A percentile compares a stretch with the other conserved stretches of the same genome.
Evolutionary conservation across 805 yeast species (phyloP).

Genomic region (Cyberlindnera americana): DNA sequence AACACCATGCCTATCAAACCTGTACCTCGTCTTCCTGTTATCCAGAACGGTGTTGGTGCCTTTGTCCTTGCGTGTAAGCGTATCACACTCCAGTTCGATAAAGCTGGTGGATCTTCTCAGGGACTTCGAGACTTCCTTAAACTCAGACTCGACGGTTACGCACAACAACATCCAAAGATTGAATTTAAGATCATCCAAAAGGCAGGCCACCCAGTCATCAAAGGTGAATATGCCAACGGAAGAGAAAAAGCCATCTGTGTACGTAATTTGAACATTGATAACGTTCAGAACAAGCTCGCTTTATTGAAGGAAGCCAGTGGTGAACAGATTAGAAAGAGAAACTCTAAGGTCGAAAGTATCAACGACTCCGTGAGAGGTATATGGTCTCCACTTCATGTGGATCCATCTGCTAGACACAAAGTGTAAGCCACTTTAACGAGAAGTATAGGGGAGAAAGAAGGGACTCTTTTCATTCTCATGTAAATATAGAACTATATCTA

Average conservation of each 20-base stretch:
- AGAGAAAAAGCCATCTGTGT: conserved; percentile 65
- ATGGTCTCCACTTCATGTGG: conserved; percentile 94
- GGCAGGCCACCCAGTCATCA: conserved; percentile 79
- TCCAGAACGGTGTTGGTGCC: conserved; percentile 76
- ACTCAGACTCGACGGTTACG: conserved; percentile 49
- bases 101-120: conserved; percentile 92
- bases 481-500: no score
- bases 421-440: no score
- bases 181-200: conserved; percentile 68
- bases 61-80: conserved; percentile 64
- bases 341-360: conserved; percentile 75
- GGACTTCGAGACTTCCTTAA: conserved; percentile 74
- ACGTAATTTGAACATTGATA: conserved; percentile 60
- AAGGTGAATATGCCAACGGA: conserved; percentile 50
- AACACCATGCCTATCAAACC: conserved; percentile 53
- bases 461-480: no score
- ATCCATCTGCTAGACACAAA: conserved; percentile 45
- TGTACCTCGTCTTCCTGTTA: conserved; percentile 51
- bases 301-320: conserved; percentile 71
- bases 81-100: conserved; percentile 77
- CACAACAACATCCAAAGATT: conserved; percentile 58
- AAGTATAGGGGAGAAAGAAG: no score
- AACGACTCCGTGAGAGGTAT: conserved; percentile 90
- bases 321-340: conserved; percentile 49
- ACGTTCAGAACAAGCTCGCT: conserved; percentile 61